Evolutionary conservation across 2,329 filamentous ascomycete genomes (phyloP), one percentile per base, ranked within the genome.

Genomic region (Pseudocercospora vitis): DNA sequence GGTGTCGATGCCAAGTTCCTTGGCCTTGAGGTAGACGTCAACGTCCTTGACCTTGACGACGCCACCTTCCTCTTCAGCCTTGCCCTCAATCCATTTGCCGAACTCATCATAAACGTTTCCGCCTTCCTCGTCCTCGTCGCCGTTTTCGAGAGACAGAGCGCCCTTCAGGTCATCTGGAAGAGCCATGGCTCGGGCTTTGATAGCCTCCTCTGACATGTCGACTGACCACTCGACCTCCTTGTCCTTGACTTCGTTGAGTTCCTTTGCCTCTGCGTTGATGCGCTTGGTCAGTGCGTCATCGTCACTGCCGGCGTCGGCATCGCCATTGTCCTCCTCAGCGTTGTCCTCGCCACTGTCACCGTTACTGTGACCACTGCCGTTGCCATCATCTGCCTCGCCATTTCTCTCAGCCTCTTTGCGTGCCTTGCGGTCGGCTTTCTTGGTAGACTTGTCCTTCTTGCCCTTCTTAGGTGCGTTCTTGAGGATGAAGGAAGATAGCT

Each of bases 381-480:
- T 81, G 66, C 73, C 80, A 59, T 82, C 82, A 56, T 79, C 76
- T 35, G 53, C 61, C 51, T 74, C 74, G 33, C 73, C 77, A 55
- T 78, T 74, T 62, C 77, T 74, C 62, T 78, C 77, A 57, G 80
- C 81, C 68, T 84, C 85, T 74, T 90, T 88, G 78, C 90, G 92
- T 64, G 91, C 91, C 74, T 88, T 91, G 71, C 91, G 90, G 50
- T 78, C 77, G 68, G 89, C 88, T 73, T 94, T 94, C 79, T 94
- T 95, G 74, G 88, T 89, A 52, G 90, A 87, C 81, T 96, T 97
- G 80, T 96, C 90, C 77, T 95, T 96, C 83, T 96, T 96, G 67
- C 84, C 83, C 75, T 90, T 90, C 80, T 95, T 95, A 66, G 89
- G 87, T 73, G 90, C 86, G 72, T 94, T 95, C 83, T 97, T 97